Base-by-base conservation (phyloP, 306 rosid species). In the Quercus rubra region DNA sequence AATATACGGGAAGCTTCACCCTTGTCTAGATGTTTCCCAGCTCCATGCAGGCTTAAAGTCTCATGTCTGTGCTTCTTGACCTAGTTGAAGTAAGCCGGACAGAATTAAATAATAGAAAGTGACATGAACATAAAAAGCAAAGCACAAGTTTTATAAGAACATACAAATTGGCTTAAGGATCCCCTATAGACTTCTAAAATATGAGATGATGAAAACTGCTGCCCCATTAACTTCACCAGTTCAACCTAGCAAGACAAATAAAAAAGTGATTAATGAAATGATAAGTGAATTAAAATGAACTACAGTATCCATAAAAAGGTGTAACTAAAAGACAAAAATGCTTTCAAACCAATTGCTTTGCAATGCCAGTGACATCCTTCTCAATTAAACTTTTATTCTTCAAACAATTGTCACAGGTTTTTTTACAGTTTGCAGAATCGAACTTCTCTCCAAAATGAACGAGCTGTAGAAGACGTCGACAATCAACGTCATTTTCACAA, bases 341-440 rank as follows among this genome's bases (percentile, higher is more conserved):
- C 67, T 81, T 79, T 74, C 97, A 74, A 78, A 95, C 99, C 98
- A 95, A 80, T 88, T 95, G 98, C 88, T 89, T 93, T 58, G 97
- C 93, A 5, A 56, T 87, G 80, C 83, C 89, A 20, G 98, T 93
- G 82, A 93, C 96, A 89, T 95, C 94, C 90, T 91, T 95, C 84
- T 93, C 98, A 71, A 83, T 66, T 70, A 84, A 91, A 83, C 83
- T 91, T 80, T 80, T 86, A 81, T 78, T 77, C 85, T 83, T 93
- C 88, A 85, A 81, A 84, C 99, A 95, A 90, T 90, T 95, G 82
- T 95, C 99, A 77, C 99, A 95, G 49, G 99, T 95, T 88, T 91
- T 95, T 82, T 86, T 87, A 91, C 99, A 95, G 59, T 90, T 84
- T 70, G 82, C 82, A 84, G 89, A 86, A 89, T 95, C 91, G 77